Base-by-base conservation (phyloP, 108 stramenopile species). In the Cyclotella cryptica region DNA sequence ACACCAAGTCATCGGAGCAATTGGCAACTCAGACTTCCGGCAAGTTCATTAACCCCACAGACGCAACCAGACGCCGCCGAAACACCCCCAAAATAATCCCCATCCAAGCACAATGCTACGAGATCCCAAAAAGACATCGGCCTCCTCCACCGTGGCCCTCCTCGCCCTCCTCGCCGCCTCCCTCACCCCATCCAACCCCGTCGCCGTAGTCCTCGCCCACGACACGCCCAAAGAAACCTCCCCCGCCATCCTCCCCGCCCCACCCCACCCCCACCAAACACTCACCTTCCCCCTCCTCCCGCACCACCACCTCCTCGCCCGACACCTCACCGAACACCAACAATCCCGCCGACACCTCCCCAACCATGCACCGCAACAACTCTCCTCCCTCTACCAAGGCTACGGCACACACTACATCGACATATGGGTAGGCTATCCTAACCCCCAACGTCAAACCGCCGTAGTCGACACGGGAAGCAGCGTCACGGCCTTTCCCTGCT, bases 401-500 rank as follows among this genome's bases (percentile, higher is more conserved):
- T 77, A 77, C 49, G 80, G 85, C 29, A 91, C 90, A 5, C 91
- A 93, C 71, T 91, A 87, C 62, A 72, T 89, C 9, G 89, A 92
- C 59, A 62, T 91, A 0, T 93, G 88, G 79, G 90, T 89, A 12
- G 92, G 92, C 27, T 75, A 77, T 47, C 92, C 92, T 6, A 41
- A 90, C 39, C 92, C 92, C 46, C 92, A 93, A 66, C 76, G 92
- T 8, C 89, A 90, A 61, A 90, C 90, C 40, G 89, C 85, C 19
- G 85, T 92, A 28, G 84, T 93, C 43, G 92, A 93, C 64, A 93
- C 92, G 26, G 92, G 91, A 0, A 80, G 81, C 42, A 85, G 83
- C 74, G 88, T 52, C 58, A 92, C 92, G 10, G 92, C 91, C 68
- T 93, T 93, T 51, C 92, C 92, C 10, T 93, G 92, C 86, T 46